These are phyloP conservation scores for Blastocystis sp. DNA, from an alignment of 352 stramenopile genomes.

Conservation along the genomic window DNA sequence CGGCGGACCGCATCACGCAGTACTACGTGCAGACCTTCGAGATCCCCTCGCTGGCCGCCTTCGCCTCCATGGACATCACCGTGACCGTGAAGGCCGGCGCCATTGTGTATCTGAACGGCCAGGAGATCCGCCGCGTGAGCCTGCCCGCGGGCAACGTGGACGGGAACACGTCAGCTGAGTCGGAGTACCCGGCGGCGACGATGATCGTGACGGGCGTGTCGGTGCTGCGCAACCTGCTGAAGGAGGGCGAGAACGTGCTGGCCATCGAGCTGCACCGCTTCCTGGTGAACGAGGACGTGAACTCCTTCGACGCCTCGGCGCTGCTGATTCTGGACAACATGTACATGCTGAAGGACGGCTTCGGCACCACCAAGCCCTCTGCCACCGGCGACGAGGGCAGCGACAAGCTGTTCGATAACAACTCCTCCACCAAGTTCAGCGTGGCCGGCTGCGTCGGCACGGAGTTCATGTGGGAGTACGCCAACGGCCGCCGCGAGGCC, in stretches of 20 bases:
- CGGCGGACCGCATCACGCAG: slow-evolving; percentile 32
- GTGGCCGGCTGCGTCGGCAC: neutral
- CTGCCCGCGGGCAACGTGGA: neutral
- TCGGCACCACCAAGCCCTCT: neutral
- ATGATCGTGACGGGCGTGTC: slow-evolving; percentile 11
- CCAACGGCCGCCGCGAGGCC: slow-evolving; percentile 12
- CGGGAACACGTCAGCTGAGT: neutral
- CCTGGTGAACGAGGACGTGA: slow-evolving; percentile 12
- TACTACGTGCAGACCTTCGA: slow-evolving; percentile 55
- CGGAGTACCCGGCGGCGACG: neutral
- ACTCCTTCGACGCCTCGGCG: slow-evolving; percentile 43
- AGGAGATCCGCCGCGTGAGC: slow-evolving; percentile 47
- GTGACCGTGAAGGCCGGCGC: slow-evolving; percentile 57
- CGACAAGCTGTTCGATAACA: slow-evolving; percentile 14
- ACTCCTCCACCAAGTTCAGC: neutral
- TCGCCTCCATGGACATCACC: slow-evolving; percentile 1
- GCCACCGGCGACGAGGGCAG: neutral
- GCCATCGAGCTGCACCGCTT: slow-evolving; percentile 48
- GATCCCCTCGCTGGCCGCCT: neutral
- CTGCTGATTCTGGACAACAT: slow-evolving; percentile 60
- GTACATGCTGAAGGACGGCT: slow-evolving; percentile 52
- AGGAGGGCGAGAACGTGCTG: slow-evolving; percentile 47
- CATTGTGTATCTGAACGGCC: slow-evolving; percentile 60
- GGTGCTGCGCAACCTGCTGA: neutral
- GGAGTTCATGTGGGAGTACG: neutral